Base-by-base conservation (phyloP, 106 monocot species). In the Acanthochlamys bracteata region DNA sequence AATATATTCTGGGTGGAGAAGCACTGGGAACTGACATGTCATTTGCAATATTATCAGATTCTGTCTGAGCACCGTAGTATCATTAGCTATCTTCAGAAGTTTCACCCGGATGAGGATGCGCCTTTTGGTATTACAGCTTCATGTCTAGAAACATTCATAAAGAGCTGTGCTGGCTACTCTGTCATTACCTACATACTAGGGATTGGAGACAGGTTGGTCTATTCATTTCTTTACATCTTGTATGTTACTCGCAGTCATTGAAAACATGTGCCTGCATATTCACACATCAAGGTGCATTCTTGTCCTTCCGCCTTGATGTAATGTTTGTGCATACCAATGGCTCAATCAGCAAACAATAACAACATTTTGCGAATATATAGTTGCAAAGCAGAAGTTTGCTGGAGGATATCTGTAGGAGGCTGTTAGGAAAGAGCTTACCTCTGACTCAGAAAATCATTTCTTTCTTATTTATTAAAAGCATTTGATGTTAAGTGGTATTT, bases 141-240 rank as follows among this genome's bases (percentile, higher is more conserved):
- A 40, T 96, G 91, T 69, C 76, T 96, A 20, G 96, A 96, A 73
- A 96, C 96, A 64, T 96, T 96, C 61, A 91, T 96, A 60, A 96
- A 96, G 69, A 96, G 96, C 63, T 96, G 96, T 77, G 96, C 96
- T 63, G 96, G 96, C 22, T 96, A 96, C 63, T 96, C 96, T 81
- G 96, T 96, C 66, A 96, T 96, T 69, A 91, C 96, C 40, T 96
- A 96, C 61, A 96, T 96, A 33, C 71, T 96, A 69, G 96, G 96
- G 0, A 89, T 98, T 58, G 96, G 96, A 26, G 96, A 98, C 72
- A 91, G 96, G 96, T 90, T 60, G 16, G 20, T 10, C 25, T 65
- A 39, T 21, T 55, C n/a, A 20, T 55, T 22, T 8, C 43, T 10
- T 49, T 49, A 14, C 17, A 12, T 49, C 43, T 17, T 49, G 2